phyloP scores from a whole-genome alignment of 2,329 filamentous ascomycete species.

The Coniochaeta sp. region DNA sequence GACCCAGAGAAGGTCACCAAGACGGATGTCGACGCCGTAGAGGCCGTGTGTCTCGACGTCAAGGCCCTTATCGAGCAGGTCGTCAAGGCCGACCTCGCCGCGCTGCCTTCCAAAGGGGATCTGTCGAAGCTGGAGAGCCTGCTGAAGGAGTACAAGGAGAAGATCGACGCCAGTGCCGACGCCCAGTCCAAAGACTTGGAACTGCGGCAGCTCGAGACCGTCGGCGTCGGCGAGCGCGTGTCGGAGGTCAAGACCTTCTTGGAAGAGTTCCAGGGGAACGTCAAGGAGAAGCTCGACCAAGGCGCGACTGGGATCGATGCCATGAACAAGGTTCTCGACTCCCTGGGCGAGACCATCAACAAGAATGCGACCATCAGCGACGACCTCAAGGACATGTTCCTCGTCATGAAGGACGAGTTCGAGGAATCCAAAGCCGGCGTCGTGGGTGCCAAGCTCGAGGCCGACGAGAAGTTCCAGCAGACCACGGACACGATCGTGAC shows the following conservation, averaged over 20 bases:
- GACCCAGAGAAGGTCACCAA: slow-evolving; percentile 66
- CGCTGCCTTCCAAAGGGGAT: slow-evolving; percentile 70
- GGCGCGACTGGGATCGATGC: slow-evolving; percentile 66
- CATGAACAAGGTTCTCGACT: slow-evolving; percentile 62
- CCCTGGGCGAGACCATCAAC: slow-evolving; percentile 54
- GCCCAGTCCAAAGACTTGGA: slow-evolving; percentile 73
- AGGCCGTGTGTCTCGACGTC: slow-evolving; percentile 76
- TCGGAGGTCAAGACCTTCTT: slow-evolving; percentile 71
- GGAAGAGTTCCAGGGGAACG: slow-evolving; percentile 68
- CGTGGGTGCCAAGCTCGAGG: slow-evolving; percentile 72
- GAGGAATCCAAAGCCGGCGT: slow-evolving; percentile 78
- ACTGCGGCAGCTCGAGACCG: slow-evolving; percentile 76
- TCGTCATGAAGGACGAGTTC: slow-evolving; percentile 76
- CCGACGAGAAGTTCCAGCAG: slow-evolving; percentile 67
- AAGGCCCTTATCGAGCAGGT: slow-evolving; percentile 72
- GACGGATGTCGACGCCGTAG: slow-evolving; percentile 73
- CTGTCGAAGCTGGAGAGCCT: slow-evolving; percentile 63
- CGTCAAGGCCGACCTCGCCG: slow-evolving; percentile 61
- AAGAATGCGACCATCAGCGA: slow-evolving; percentile 50
- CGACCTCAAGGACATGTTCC: slow-evolving; percentile 65
- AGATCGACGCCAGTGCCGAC: slow-evolving; percentile 61
- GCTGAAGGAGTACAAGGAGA: slow-evolving; percentile 58
- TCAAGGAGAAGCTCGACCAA: slow-evolving; percentile 70
- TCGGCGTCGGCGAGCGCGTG: slow-evolving; percentile 69
- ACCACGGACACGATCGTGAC: slow-evolving; percentile 44